Conservation (phyloP, 257 asterid genomes). For the Euphrasia confusa region DNA sequence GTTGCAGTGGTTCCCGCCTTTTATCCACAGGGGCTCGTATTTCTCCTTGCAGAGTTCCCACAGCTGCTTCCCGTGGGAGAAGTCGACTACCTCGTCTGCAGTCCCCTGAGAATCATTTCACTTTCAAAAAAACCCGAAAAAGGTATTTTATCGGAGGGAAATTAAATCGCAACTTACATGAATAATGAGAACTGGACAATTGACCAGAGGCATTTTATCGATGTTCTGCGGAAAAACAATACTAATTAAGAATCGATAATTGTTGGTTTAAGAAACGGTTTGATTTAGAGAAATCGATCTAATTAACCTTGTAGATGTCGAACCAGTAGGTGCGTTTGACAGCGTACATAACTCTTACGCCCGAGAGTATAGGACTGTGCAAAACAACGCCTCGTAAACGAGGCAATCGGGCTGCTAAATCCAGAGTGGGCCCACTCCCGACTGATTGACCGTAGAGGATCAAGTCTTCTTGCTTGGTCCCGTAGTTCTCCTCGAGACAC, state of each 20-base stretch:
- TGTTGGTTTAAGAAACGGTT: constrained; percentile 8
- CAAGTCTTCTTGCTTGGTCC: constrained; percentile 55
- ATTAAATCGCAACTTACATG: constrained; percentile 49
- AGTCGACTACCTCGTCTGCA: constrained; percentile 84
- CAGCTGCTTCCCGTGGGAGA: constrained; percentile 81
- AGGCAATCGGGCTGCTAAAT: constrained; percentile 49
- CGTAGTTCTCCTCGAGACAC: constrained; percentile 63
- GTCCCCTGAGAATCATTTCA: constrained; percentile 50
- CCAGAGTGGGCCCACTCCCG: constrained; percentile 64
- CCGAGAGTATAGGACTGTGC: constrained; percentile 61
- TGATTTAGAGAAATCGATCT: constrained; percentile 1
- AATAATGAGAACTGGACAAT: constrained; percentile 60
- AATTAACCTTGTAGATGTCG: constrained; percentile 60
- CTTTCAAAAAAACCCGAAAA: neutral
- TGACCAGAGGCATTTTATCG: constrained; percentile 48
- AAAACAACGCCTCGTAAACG: constrained; percentile 50
- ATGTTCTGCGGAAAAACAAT: constrained; percentile 57
- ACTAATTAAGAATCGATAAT: neutral
- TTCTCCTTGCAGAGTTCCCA: constrained; percentile 84
- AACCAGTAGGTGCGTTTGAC: constrained; percentile 57
- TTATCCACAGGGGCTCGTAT: constrained; percentile 85
- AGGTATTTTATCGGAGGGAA: neutral
- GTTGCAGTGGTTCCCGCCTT: constrained; percentile 84
- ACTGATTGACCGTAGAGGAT: constrained; percentile 62
- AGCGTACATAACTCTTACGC: constrained; percentile 61